Evolutionary conservation across 495 filamentous ascomycete genomes (phyloP).

Genomic region (Xylaria scruposa): DNA sequence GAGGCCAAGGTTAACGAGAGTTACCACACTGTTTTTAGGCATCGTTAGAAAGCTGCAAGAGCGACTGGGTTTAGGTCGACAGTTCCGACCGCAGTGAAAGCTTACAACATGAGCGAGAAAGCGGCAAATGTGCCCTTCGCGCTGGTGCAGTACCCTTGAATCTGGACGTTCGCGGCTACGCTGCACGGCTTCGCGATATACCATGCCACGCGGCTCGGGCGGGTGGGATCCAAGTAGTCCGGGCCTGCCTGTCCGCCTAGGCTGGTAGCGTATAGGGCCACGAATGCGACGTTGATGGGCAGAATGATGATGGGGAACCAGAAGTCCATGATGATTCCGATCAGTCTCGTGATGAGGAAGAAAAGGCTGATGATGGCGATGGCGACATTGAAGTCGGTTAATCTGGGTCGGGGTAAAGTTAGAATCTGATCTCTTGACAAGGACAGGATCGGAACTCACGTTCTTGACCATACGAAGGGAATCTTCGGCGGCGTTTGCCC

Average conservation of each 20-base stretch:
- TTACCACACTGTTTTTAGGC: slow-evolving; percentile 53
- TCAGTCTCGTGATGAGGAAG: slow-evolving; percentile 67
- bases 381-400: slow-evolving; percentile 82
- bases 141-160: slow-evolving; percentile 74
- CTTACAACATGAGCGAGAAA: slow-evolving; percentile 75
- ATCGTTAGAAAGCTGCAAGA: slow-evolving; percentile 21
- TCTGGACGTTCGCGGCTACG: slow-evolving; percentile 61
- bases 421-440: slow-evolving; percentile 23
- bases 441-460: slow-evolving; percentile 61
- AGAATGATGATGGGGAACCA: slow-evolving; percentile 73
- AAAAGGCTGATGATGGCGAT: slow-evolving; percentile 78
- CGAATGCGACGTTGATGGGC: slow-evolving; percentile 62
- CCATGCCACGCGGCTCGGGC: slow-evolving; percentile 76
- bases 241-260: slow-evolving; percentile 77
- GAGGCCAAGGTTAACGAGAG: slow-evolving; percentile 61
- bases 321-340: slow-evolving; percentile 72
- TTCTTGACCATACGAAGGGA: slow-evolving; percentile 82
- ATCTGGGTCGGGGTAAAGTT: slow-evolving; percentile 51
- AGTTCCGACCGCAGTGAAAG: slow-evolving; percentile 18
- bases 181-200: slow-evolving; percentile 81
- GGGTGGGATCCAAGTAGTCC: slow-evolving; percentile 76
- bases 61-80: not conserved
- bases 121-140: slow-evolving; percentile 78
- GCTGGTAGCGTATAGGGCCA: slow-evolving; percentile 70
- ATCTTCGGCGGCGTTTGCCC: slow-evolving; percentile 65